Evolutionary conservation across 106 monocot species (phyloP).

Genomic region (Xerophyta viscosa): DNA sequence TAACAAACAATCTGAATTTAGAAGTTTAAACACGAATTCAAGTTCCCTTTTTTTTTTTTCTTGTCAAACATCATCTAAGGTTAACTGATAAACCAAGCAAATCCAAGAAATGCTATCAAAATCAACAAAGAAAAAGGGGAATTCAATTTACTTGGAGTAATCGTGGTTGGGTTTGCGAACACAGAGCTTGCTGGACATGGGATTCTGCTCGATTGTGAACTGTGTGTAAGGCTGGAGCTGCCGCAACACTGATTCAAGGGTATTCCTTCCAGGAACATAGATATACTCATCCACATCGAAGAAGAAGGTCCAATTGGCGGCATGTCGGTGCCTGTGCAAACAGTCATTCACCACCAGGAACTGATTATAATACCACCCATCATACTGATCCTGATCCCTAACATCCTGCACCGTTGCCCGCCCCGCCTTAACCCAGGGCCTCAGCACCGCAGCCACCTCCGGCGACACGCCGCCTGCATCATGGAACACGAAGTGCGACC

Average conservation of each 20-base stretch:
- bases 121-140: no score
- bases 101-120: no score
- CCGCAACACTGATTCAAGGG: slow-evolving; percentile 41
- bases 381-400: slow-evolving; percentile 57
- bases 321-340: slow-evolving; percentile 69
- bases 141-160: slow-evolving; percentile 45
- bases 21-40: no score
- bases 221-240: slow-evolving; percentile 61
- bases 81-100: no score
- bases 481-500: slow-evolving; percentile 89
- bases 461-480: slow-evolving; percentile 77
- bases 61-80: no score
- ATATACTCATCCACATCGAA: slow-evolving; percentile 97
- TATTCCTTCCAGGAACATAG: slow-evolving; percentile 45
- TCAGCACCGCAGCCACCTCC: slow-evolving; percentile 49
- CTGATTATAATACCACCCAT: slow-evolving; percentile 94
- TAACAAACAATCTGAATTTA: no score
- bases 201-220: slow-evolving; percentile 99
- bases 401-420: slow-evolving; percentile 84
- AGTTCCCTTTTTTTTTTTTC: no score
- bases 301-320: slow-evolving; percentile 92
- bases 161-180: slow-evolving; percentile 33
- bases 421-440: slow-evolving; percentile 68
- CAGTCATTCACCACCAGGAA: slow-evolving; percentile 92
- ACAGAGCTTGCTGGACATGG: slow-evolving; percentile 84